These are phyloP conservation scores for Beta macrorhiza DNA, from an alignment of 179 eudicot genomes.

Conservation along the genomic window DNA sequence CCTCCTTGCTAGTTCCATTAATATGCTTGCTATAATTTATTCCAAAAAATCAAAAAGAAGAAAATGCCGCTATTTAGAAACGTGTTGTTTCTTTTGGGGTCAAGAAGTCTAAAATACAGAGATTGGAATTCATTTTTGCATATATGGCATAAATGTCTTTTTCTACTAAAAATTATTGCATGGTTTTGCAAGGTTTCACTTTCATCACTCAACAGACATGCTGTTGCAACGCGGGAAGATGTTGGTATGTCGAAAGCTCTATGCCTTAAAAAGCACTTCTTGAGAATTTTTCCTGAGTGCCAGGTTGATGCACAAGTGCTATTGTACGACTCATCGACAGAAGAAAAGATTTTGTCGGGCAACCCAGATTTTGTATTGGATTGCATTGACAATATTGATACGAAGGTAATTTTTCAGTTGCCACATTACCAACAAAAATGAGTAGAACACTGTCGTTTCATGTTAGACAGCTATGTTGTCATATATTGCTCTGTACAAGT, in stretches of 20 bases:
- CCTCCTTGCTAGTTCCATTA: background rate
- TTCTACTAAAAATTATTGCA: conserved; percentile 6
- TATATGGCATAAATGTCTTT: background rate
- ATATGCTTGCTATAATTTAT: background rate
- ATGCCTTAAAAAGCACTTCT: conserved; percentile 90
- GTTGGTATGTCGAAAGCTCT: conserved; percentile 93
- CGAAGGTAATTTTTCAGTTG: conserved; percentile 56
- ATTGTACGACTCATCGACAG: conserved; percentile 76
- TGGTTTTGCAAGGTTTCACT: conserved; percentile 67
- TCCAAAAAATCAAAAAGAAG: background rate
- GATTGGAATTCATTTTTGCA: background rate
- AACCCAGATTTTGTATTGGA: conserved; percentile 93
- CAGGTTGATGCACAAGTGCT: conserved; percentile 80
- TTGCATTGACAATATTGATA: conserved; percentile 97
- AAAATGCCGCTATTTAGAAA: background rate
- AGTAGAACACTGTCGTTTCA: background rate
- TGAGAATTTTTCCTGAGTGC: conserved; percentile 84
- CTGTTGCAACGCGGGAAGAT: conserved; percentile 95
- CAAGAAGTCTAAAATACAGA: background rate
- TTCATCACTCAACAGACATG: conserved; percentile 95
- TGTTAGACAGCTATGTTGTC: background rate
- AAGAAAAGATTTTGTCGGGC: conserved; percentile 89
- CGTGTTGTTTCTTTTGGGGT: background rate
- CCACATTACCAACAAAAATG: background rate
- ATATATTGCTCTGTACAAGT: background rate